A percentile compares a stretch with the other conserved stretches of the same genome.
These are phyloP conservation scores for Penicillium pulvis DNA, from an alignment of 495 filamentous ascomycete genomes.

Conservation along the genomic window DNA sequence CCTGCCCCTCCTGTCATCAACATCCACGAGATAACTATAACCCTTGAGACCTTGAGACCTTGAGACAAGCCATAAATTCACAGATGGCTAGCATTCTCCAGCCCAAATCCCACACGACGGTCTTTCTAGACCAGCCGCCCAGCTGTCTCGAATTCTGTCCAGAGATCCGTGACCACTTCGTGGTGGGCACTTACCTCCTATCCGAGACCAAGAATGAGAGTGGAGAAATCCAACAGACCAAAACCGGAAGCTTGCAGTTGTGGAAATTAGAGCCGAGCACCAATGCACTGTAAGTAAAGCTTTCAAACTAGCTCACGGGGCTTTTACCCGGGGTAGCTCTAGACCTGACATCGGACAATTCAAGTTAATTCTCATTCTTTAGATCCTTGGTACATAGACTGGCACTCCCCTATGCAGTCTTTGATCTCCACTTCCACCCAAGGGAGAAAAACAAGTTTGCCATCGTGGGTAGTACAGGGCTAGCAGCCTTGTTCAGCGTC, in stretches of 20 bases:
- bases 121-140: slow-evolving; percentile 63
- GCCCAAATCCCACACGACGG: slow-evolving; percentile 37
- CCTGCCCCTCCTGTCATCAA: slow-evolving; percentile 4
- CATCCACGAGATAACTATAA: not conserved
- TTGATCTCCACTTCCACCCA: slow-evolving; percentile 84
- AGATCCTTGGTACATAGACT: slow-evolving; percentile 48
- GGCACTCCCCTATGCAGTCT: slow-evolving; percentile 66
- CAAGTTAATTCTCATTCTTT: slow-evolving; percentile 1
- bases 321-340: not conserved
- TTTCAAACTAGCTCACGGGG: not conserved
- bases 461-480: slow-evolving; percentile 72
- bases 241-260: slow-evolving; percentile 72
- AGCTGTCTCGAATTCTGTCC: slow-evolving; percentile 86
- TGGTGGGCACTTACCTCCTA: slow-evolving; percentile 86
- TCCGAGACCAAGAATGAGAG: slow-evolving; percentile 48
- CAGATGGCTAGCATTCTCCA: slow-evolving; percentile 21
- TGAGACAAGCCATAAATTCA: not conserved
- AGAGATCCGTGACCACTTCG: slow-evolving; percentile 61
- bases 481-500: slow-evolving; percentile 63
- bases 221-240: slow-evolving; percentile 50
- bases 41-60: not conserved
- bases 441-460: slow-evolving; percentile 57
- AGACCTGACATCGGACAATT: slow-evolving; percentile 4
- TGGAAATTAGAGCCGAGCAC: slow-evolving; percentile 54
- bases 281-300: slow-evolving; percentile 51